These are phyloP conservation scores for Lyophyllum shimeji DNA, from an alignment of 768 basidiomycete species.

Conservation along the genomic window DNA sequence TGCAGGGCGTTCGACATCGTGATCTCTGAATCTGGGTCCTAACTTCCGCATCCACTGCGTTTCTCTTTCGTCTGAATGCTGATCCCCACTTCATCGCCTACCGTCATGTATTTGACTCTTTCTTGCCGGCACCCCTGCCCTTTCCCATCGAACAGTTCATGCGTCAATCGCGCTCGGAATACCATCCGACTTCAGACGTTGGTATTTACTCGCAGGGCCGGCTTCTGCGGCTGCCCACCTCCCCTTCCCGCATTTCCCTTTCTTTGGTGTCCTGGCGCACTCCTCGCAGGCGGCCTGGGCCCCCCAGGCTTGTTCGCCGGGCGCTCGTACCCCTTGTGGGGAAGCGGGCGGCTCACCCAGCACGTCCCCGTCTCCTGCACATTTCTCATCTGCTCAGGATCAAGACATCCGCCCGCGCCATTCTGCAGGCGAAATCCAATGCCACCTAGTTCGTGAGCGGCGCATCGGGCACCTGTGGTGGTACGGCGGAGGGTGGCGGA, in stretches of 20 bases:
- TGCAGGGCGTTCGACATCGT: no score
- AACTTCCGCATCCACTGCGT: no score
- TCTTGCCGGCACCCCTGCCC: no score
- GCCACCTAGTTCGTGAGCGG: not conserved
- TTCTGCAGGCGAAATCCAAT: constrained; percentile 1
- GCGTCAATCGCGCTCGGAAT: no score
- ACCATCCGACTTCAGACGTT: not conserved
- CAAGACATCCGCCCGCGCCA: not conserved
- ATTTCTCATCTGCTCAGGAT: not conserved
- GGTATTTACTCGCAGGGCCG: not conserved
- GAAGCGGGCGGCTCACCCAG: not conserved
- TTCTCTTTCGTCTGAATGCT: no score
- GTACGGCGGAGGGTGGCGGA: not conserved
- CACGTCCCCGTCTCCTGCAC: not conserved
- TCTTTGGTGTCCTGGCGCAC: not conserved
- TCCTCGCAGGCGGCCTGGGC: not conserved
- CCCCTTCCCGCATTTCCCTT: not conserved
- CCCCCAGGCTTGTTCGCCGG: not conserved
- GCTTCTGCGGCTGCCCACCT: not conserved
- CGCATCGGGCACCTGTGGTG: not conserved
- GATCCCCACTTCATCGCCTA: no score
- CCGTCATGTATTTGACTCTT: no score
- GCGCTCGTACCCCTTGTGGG: not conserved
- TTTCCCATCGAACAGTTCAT: no score
- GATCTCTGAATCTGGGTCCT: no score